Conservation (phyloP, 2,329 filamentous ascomycete genomes). For the Neonectria faginata region DNA sequence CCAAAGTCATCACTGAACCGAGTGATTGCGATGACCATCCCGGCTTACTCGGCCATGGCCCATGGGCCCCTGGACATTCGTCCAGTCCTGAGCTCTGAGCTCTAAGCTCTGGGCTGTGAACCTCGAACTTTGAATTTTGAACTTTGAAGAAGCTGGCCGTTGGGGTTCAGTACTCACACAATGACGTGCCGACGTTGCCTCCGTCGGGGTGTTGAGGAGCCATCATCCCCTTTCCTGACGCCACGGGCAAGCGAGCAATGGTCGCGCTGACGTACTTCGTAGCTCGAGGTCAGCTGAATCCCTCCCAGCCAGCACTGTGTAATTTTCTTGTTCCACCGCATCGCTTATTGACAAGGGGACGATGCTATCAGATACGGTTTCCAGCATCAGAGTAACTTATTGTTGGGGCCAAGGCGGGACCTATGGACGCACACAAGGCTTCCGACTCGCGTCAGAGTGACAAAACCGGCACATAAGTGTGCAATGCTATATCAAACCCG, state of each 20-base stretch:
- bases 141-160: not conserved
- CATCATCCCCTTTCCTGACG: conserved; percentile 20
- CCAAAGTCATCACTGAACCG: conserved; percentile 14
- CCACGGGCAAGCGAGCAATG: not conserved
- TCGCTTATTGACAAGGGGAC: conserved; percentile 2
- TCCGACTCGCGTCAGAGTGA: not conserved
- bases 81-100: not conserved
- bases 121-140: not conserved
- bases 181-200: conserved; percentile 22
- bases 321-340: conserved; percentile 11
- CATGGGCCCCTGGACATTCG: not conserved
- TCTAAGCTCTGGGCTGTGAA: not conserved
- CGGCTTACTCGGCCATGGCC: not conserved
- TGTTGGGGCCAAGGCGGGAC: conserved; percentile 2
- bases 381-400: not conserved
- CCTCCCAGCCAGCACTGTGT: conserved; percentile 11
- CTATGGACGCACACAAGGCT: not conserved
- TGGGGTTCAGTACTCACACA: conserved; percentile 2
- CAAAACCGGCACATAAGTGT: not conserved
- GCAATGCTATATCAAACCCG: conserved; percentile 5
- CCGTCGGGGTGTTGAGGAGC: conserved; percentile 9
- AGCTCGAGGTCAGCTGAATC: conserved; percentile 13
- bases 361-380: not conserved
- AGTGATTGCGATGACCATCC: conserved; percentile 17
- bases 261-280: not conserved